phyloP scores from a whole-genome alignment of 2,329 filamentous ascomycete species.

The Fusarium foetens region DNA sequence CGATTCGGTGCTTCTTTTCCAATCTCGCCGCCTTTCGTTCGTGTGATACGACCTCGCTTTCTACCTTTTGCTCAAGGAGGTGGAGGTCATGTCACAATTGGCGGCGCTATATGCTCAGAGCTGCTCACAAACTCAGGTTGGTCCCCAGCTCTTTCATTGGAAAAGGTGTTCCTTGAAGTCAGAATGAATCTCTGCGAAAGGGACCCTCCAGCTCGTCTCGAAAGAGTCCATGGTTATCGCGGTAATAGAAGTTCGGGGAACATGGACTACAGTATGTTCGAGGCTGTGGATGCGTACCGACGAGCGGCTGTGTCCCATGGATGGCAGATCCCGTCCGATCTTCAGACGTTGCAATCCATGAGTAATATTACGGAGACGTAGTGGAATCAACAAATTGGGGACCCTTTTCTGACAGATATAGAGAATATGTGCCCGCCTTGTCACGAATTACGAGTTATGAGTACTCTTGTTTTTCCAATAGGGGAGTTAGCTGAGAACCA shows the following conservation, averaged over 20 bases:
- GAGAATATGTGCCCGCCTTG: not conserved
- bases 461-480: not conserved
- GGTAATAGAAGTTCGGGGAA: not conserved
- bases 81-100: slow-evolving; percentile 85
- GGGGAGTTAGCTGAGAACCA: not conserved
- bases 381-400: not conserved
- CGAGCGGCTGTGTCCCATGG: slow-evolving; percentile 74
- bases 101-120: slow-evolving; percentile 87
- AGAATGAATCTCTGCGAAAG: slow-evolving; percentile 76
- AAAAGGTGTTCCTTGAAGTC: slow-evolving; percentile 83
- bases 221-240: slow-evolving; percentile 26
- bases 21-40: slow-evolving; percentile 82
- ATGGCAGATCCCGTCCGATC: slow-evolving; percentile 75
- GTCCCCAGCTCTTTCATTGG: slow-evolving; percentile 77
- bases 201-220: slow-evolving; percentile 81
- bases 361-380: not conserved
- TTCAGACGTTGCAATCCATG: slow-evolving; percentile 57
- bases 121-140: slow-evolving; percentile 86
- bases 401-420: not conserved
- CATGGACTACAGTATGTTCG: slow-evolving; percentile 71
- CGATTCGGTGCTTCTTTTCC: slow-evolving; percentile 83
- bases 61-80: slow-evolving; percentile 76
- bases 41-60: slow-evolving; percentile 84
- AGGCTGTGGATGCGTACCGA: slow-evolving; percentile 79
- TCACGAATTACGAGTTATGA: not conserved